These are phyloP conservation scores for Thalassiosira hispida DNA, from an alignment of 352 stramenopile genomes.

Conservation along the genomic window DNA sequence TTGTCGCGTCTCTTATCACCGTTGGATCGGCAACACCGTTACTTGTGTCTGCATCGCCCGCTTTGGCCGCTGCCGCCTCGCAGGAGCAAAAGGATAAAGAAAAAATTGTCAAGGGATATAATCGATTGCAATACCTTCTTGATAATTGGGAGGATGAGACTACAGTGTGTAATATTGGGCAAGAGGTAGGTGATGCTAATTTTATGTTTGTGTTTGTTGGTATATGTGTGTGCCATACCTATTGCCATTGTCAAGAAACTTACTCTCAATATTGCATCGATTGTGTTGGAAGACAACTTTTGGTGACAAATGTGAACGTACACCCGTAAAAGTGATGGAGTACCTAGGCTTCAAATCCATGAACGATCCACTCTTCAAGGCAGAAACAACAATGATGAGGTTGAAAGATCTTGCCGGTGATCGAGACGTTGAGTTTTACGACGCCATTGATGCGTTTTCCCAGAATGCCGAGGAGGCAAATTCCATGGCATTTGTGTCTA, in stretches of 20 bases:
- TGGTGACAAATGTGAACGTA: constrained; percentile 72
- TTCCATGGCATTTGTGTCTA: constrained; percentile 77
- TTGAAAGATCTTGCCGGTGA: constrained; percentile 52
- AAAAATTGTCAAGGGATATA: constrained; percentile 80
- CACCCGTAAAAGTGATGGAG: constrained; percentile 81
- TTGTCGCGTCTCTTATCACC: neutral
- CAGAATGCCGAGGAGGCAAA: constrained; percentile 57
- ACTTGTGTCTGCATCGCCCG: neutral
- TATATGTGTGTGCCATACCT: too few species aligned
- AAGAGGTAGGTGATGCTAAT: constrained; percentile 15
- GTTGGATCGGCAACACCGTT: neutral
- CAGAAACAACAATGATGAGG: constrained; percentile 72
- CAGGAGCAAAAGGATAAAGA: constrained; percentile 72
- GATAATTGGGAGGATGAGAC: constrained; percentile 82
- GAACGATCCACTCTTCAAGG: constrained; percentile 80
- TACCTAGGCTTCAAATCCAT: constrained; percentile 84
- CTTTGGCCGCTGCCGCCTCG: constrained; percentile 2
- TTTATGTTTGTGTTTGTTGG: neutral
- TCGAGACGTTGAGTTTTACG: constrained; percentile 63
- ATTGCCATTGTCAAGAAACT: too few species aligned
- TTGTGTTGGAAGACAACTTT: constrained; percentile 26
- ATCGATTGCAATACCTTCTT: constrained; percentile 72
- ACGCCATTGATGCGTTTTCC: constrained; percentile 66
- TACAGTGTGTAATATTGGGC: constrained; percentile 66
- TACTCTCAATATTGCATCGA: too few species aligned